phyloP scores from a whole-genome alignment of 2,329 filamentous ascomycete species.

The Fusarium succisae region DNA sequence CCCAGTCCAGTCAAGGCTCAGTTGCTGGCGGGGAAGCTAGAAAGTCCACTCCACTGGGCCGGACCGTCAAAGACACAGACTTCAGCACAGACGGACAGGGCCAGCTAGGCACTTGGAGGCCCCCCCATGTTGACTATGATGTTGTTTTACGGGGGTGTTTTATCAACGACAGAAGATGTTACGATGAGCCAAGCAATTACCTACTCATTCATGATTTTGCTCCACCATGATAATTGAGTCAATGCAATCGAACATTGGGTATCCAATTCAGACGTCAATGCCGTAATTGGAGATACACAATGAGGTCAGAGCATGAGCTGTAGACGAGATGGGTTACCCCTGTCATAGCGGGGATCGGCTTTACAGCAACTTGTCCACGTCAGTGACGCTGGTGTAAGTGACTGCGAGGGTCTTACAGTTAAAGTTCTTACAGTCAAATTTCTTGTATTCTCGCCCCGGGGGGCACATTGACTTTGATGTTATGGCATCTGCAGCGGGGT shows the following conservation, averaged over 20 bases:
- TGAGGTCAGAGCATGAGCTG: conserved; percentile 32
- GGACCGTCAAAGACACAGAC: conserved; percentile 18
- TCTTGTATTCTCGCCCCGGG: not conserved
- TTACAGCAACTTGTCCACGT: conserved; percentile 23
- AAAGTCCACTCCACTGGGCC: conserved; percentile 16
- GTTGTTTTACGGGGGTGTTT: conserved; percentile 19
- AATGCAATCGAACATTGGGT: conserved; percentile 8
- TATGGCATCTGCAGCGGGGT: not conserved
- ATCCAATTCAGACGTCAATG: conserved; percentile 13
- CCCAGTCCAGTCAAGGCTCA: conserved; percentile 1
- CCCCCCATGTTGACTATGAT: conserved; percentile 25
- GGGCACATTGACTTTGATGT: not conserved
- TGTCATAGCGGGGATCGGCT: conserved; percentile 12
- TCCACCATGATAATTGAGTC: not conserved
- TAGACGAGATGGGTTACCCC: conserved; percentile 15
- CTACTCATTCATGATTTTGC: not conserved
- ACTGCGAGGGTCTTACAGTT: conserved; percentile 2
- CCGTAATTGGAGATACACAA: conserved; percentile 22
- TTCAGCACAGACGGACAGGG: not conserved
- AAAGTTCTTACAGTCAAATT: conserved; percentile 8
- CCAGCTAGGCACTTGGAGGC: conserved; percentile 5
- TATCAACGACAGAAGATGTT: conserved; percentile 18
- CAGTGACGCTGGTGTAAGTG: conserved; percentile 27
- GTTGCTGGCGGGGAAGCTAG: conserved; percentile 13
- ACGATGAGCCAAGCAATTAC: conserved; percentile 18